Base-by-base conservation (phyloP, 2,329 filamentous ascomycete genomes). In the Ceratocystis cacaofunesta region DNA sequence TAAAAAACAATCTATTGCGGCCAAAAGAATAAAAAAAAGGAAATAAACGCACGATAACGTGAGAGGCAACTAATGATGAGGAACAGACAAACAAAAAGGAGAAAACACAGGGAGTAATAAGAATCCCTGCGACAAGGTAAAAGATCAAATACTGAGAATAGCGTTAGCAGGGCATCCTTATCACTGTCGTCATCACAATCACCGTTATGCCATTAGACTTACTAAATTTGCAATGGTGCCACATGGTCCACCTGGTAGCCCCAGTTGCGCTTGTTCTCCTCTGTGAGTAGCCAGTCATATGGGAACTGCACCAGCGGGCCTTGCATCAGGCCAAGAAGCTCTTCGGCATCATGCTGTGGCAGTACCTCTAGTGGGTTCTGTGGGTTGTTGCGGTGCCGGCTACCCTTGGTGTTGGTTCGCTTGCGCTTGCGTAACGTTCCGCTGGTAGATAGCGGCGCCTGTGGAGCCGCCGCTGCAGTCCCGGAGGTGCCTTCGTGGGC, bases 201-300 rank as follows among this genome's bases (percentile, higher is more conserved):
- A 50, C 6, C 19, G 3, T 12, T 1, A 7, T 10, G n/a, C 19
- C 8, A 52, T 52, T 2, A 41, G 36, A 58, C 88, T 86, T 80
- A 90, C 89, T 99, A 99, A 72, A 99, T 97, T 77, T 96, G 91
- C 76, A 99, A 80, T 66, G 94, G 94, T 71, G 94, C 95, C 73
- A 99, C 87, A 75, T 95, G 88, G 75, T 99, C 94, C 65, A 97
- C 90, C 72, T 92, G 90, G 76, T 96, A 97, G 68, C 96, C 82
- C 94, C 94, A 99, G 73, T 96, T 95, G 66, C 91, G 90, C 69
- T 90, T 92, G 72, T 86, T 85, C 78, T 97, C 94, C 76, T 97
- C 94, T 65, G 87, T 88, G 70, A 88, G 83, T 64, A 96, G 83
- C 91, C 95, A 99, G 72, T 99, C 90, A 75, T 97, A 96, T 5